Conservation (phyloP, 176 grass and related monocot species). For the Bromus sterilis region DNA sequence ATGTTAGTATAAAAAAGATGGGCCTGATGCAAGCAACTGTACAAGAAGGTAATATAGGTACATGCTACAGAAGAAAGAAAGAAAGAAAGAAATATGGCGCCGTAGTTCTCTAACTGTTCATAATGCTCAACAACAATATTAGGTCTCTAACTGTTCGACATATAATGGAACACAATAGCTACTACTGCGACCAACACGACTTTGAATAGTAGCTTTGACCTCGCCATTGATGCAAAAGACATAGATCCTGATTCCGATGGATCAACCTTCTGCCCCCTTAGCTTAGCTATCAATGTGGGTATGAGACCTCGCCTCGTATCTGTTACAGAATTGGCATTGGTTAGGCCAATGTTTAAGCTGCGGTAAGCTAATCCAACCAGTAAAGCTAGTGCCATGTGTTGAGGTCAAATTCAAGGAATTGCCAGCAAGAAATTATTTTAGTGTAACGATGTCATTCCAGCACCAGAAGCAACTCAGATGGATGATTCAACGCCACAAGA, state of each 20-base stretch:
- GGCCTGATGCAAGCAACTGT: background rate
- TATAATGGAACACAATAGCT: slow-evolving; percentile 30
- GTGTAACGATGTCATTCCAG: background rate
- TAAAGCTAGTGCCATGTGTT: background rate
- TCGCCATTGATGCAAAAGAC: background rate
- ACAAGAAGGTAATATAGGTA: slow-evolving; percentile 14
- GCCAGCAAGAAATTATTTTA: background rate
- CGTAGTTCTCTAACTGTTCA: background rate
- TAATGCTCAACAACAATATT: background rate
- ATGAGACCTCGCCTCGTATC: slow-evolving; percentile 25
- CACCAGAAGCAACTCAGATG: background rate
- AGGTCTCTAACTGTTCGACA: slow-evolving; percentile 27
- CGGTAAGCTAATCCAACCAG: background rate
- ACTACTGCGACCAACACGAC: slow-evolving; percentile 29
- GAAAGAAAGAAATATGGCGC: background rate
- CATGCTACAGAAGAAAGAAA: slow-evolving; percentile 17
- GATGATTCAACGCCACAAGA: background rate
- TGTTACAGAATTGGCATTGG: slow-evolving; percentile 7
- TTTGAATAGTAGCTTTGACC: slow-evolving; percentile 38
- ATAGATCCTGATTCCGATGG: slow-evolving; percentile 1
- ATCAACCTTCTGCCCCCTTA: slow-evolving; percentile 25
- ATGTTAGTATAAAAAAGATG: background rate
- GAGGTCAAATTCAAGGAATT: background rate
- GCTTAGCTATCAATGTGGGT: slow-evolving; percentile 27
- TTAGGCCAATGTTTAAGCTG: background rate